Base-by-base conservation (phyloP, 345 rosid species). In the Bruguiera gymnorhiza region DNA sequence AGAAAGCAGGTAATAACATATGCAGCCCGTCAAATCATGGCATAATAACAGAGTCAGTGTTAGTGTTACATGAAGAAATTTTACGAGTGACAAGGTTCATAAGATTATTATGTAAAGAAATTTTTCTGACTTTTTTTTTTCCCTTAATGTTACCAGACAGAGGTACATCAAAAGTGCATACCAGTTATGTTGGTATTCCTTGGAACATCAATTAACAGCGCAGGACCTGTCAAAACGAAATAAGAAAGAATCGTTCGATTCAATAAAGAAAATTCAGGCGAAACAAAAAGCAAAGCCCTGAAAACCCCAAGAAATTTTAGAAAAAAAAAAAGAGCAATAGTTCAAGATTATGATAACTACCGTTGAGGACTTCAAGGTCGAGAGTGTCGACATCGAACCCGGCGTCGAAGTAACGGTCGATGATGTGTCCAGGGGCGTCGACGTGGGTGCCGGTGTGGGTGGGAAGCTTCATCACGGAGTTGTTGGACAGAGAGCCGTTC, bases 311-410 rank as follows among this genome's bases (percentile, higher is more conserved):
- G 20, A 19, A 55, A 53, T 51, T 8, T 6, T 27, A n/a, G 23
- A 68, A 3, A 10, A 48, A 9, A 13, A 9, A 13, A 60, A 26
- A 0, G 50, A 10, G n/a, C 18, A 63, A 62, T 31, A 8, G 3
- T 15, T 2, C 34, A 3, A 16, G 18, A 37, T 60, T 2, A 43
- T 3, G 20, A 24, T 39, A 5, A 60, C 16, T 70, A 89, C 96
- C 96, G 26, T 89, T 89, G 6, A 85, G 80, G 15, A 72, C 74
- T 30, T 80, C 78, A 31, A 76, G 75, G 73, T 93, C 96, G 27
- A 93, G 98, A 6, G 98, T 85, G 60, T 91, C 97, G 5, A 89
- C 88, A 75, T 93, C 98, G 23, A 83, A 93, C 0, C 96, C 95
- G 23, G 97, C 95, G 43, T 93, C 96, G 37, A 80, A 91, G 74